A percentile compares a stretch with the other conserved stretches of the same genome.
Evolutionary conservation across 441 rosid species (phyloP).

Genomic region (Gossypium schwendimanii): DNA sequence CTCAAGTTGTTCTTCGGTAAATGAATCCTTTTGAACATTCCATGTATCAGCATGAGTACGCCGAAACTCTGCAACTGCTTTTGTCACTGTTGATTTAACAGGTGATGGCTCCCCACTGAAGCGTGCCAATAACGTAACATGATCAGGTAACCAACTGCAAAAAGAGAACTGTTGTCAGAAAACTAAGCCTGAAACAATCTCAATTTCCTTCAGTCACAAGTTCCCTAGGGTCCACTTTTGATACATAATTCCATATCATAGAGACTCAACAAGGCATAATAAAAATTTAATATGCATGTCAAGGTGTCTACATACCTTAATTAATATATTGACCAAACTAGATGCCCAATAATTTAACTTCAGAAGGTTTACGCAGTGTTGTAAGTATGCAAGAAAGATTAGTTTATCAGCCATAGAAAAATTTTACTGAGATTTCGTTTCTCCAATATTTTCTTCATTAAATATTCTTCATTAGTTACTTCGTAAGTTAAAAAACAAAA

Average conservation of each 20-base stretch:
- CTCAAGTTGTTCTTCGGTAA: conserved; percentile 98
- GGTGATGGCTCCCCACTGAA: conserved; percentile 86
- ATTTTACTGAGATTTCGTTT: background rate
- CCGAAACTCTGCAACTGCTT: conserved; percentile 95
- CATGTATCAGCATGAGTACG: conserved; percentile 98
- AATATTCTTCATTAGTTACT: background rate
- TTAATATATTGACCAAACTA: background rate
- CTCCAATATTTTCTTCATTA: background rate
- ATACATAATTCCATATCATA: background rate
- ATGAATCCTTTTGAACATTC: conserved; percentile 85
- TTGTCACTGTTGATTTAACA: conserved; percentile 84
- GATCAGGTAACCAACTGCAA: conserved; percentile 87
- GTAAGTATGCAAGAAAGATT: background rate
- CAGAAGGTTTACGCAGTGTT: conserved; percentile 1
- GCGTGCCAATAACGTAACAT: conserved; percentile 80
- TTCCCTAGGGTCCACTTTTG: background rate
- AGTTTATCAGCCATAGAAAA: background rate
- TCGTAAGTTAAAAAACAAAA: background rate
- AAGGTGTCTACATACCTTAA: background rate
- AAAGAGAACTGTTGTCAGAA: background rate
- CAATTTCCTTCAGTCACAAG: background rate
- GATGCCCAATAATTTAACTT: background rate
- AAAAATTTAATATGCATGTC: background rate
- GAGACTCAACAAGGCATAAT: background rate
- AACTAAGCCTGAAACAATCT: conserved; percentile 4